Percentiles rank a stretch among this genome's conserved stretches.
Conservation (phyloP, 169 alveolate genomes). For the Eimeria mitis region DNA sequence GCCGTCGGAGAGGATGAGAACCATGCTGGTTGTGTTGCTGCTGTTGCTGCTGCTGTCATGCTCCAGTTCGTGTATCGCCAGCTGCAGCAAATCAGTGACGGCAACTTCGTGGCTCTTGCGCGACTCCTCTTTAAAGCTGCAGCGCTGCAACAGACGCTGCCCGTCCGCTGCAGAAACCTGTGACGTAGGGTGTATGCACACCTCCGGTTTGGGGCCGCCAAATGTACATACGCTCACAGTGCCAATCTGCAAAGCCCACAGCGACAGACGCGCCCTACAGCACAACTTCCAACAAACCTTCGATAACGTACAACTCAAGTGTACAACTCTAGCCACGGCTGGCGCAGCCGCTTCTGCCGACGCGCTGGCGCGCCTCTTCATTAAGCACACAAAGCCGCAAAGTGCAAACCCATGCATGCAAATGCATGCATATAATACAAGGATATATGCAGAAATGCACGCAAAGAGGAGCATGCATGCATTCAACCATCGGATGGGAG, state of each 20-base stretch:
- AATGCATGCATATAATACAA: neutral
- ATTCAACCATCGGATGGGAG: neutral
- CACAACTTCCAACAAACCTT: neutral
- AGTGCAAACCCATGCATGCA: neutral
- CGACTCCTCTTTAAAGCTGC: slow-evolving; percentile 86
- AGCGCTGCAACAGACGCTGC: slow-evolving; percentile 71
- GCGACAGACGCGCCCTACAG: neutral
- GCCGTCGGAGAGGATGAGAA: slow-evolving; percentile 96
- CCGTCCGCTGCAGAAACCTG: slow-evolving; percentile 85
- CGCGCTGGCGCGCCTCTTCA: neutral
- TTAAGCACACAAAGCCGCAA: neutral
- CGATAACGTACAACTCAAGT: neutral
- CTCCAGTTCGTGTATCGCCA: slow-evolving; percentile 88
- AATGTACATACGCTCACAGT: slow-evolving; percentile 74
- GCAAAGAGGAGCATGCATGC: neutral
- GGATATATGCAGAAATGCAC: neutral
- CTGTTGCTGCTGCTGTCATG: slow-evolving; percentile 81
- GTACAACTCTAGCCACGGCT: neutral
- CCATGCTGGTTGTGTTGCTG: slow-evolving; percentile 84
- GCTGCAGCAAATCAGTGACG: slow-evolving; percentile 86
- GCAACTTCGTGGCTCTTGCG: slow-evolving; percentile 82
- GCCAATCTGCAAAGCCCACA: slow-evolving; percentile 51
- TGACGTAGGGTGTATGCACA: slow-evolving; percentile 78
- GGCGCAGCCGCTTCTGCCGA: neutral
- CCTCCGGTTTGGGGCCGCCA: slow-evolving; percentile 81